Conservation (phyloP, 139 green algal species). For the Asterochloris erici region DNA sequence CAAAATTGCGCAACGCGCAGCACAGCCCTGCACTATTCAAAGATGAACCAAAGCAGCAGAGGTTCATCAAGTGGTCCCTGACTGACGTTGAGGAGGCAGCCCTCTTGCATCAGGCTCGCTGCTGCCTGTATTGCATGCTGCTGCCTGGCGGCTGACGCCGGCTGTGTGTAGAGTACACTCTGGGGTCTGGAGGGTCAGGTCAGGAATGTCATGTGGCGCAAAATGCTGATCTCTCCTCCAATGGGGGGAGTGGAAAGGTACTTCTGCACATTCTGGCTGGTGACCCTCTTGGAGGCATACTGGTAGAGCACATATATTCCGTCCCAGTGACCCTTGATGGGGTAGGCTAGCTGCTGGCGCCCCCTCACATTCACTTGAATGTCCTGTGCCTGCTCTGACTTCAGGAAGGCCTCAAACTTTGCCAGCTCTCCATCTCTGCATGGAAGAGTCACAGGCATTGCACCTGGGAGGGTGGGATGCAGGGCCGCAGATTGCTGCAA, state of each 20-base stretch:
- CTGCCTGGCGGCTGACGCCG: too few species aligned
- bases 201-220: slow-evolving; percentile 73
- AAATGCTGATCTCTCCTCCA: slow-evolving; percentile 72
- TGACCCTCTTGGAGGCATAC: slow-evolving; percentile 58
- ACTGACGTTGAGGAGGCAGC: too few species aligned
- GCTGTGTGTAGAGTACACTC: too few species aligned
- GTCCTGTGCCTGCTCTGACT: slow-evolving; percentile 64
- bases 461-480: not conserved
- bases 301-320: slow-evolving; percentile 89
- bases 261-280: slow-evolving; percentile 69
- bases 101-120: too few species aligned
- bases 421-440: slow-evolving; percentile 80
- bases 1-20: too few species aligned
- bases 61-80: too few species aligned
- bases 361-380: slow-evolving; percentile 68
- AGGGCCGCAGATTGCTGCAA: not conserved
- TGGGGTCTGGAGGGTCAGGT: not conserved
- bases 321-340: slow-evolving; percentile 80
- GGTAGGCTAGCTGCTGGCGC: slow-evolving; percentile 75
- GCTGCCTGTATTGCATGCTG: too few species aligned
- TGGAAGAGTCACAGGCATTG: too few species aligned
- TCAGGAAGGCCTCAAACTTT: slow-evolving; percentile 89
- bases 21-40: too few species aligned
- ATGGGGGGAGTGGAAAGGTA: slow-evolving; percentile 72
- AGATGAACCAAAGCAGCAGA: too few species aligned